phyloP scores from a whole-genome alignment of 305 asterid genomes.

The Striga hermonthica region DNA sequence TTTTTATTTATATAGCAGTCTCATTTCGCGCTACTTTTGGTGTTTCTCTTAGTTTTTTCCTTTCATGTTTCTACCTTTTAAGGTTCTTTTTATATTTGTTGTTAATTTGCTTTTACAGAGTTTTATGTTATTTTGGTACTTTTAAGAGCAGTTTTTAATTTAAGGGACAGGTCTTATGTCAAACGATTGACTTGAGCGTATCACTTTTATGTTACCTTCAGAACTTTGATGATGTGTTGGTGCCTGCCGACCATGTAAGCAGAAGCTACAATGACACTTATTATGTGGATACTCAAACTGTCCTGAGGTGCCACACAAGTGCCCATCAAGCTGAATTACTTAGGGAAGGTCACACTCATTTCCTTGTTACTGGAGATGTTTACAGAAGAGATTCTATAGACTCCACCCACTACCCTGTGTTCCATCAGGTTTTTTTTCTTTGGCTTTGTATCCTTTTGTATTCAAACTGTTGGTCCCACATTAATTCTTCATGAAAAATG shows the following conservation, averaged over 20 bases:
- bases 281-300: constrained; percentile 87
- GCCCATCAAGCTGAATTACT: constrained; percentile 95
- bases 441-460: background rate
- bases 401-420: constrained; percentile 92
- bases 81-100: too few species aligned
- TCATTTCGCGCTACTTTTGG: too few species aligned
- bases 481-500: too few species aligned
- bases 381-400: constrained; percentile 93
- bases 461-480: too few species aligned
- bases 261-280: constrained; percentile 96
- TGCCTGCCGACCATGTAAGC: constrained; percentile 94
- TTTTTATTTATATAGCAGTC: too few species aligned
- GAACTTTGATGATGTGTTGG: constrained; percentile 97
- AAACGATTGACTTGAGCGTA: too few species aligned
- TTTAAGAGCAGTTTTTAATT: too few species aligned
- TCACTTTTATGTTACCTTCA: constrained; percentile 39
- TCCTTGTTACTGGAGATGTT: constrained; percentile 93
- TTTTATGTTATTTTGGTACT: too few species aligned
- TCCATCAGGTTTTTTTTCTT: constrained; percentile 74
- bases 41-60: too few species aligned
- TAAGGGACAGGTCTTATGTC: too few species aligned
- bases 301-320: constrained; percentile 94
- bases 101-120: too few species aligned
- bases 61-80: too few species aligned
- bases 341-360: constrained; percentile 66